These are phyloP conservation scores for Candida taoyuanica DNA, from an alignment of 805 yeast species.

Conservation along the genomic window DNA sequence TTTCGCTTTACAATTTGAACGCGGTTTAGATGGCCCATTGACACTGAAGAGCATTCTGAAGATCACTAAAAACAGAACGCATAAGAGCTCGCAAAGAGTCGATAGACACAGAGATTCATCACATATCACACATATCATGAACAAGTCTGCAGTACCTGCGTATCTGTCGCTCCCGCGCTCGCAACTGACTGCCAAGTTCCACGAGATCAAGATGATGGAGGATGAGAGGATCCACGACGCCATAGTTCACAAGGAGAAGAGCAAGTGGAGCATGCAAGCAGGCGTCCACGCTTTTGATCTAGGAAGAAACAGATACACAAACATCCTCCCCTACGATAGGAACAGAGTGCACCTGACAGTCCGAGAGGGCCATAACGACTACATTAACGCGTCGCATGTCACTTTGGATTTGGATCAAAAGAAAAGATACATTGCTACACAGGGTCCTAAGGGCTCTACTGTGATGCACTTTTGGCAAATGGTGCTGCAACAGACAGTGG, in stretches of 20 bases:
- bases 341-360: slow-evolving; percentile 45
- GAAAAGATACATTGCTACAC: slow-evolving; percentile 59
- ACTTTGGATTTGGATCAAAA: slow-evolving; percentile 3
- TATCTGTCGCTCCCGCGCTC: slow-evolving; percentile 2
- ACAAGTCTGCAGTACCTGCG: neutral
- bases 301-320: slow-evolving; percentile 52
- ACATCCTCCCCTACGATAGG: slow-evolving; percentile 63
- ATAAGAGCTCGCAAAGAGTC: too few species aligned
- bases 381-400: slow-evolving; percentile 23
- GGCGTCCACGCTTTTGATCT: slow-evolving; percentile 16
- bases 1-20: too few species aligned
- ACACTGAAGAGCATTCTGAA: too few species aligned
- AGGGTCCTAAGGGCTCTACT: slow-evolving; percentile 75
- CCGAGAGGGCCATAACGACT: slow-evolving; percentile 17
- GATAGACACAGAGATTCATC: too few species aligned
- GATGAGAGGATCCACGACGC: slow-evolving; percentile 36
- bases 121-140: neutral
- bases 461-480: slow-evolving; percentile 88
- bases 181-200: slow-evolving; percentile 25
- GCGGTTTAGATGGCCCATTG: too few species aligned
- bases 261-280: slow-evolving; percentile 22
- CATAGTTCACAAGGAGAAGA: slow-evolving; percentile 23
- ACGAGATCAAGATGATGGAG: slow-evolving; percentile 32
- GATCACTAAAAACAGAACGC: too few species aligned
- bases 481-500: slow-evolving; percentile 56